Evolutionary conservation across 2,329 filamentous ascomycete genomes (phyloP).

Genomic region (Colletotrichum sp.): DNA sequence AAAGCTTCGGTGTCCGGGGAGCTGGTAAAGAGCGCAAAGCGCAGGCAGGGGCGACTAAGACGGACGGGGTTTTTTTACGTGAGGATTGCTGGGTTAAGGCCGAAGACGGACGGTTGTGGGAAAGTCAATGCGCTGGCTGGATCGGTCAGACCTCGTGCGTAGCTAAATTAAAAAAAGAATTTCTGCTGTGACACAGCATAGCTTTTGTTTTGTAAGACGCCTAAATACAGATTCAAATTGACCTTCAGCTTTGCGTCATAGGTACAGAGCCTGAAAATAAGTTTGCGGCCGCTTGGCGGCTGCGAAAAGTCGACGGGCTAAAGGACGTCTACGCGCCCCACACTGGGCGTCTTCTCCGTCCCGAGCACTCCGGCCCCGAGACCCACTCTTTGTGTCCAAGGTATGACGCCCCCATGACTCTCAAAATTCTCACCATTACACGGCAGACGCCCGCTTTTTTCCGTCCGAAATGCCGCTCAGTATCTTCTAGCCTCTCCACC

Average conservation of each 20-base stretch:
- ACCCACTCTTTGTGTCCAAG: background rate
- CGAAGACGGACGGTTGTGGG: background rate
- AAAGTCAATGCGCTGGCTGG: background rate
- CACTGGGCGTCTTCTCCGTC: background rate
- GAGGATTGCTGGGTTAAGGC: background rate
- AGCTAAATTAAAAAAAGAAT: background rate
- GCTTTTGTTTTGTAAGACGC: background rate
- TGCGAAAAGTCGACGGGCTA: background rate
- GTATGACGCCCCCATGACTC: constrained; percentile 11
- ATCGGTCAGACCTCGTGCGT: background rate
- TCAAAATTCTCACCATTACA: background rate
- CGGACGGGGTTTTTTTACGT: background rate
- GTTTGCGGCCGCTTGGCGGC: background rate
- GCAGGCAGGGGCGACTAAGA: background rate
- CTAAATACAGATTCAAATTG: background rate
- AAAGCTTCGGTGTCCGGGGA: constrained; percentile 2
- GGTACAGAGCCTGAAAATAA: background rate
- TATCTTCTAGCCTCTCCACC: background rate
- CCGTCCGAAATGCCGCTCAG: background rate
- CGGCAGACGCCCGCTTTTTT: background rate
- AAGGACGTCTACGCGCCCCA: background rate
- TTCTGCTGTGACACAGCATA: background rate
- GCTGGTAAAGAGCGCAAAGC: background rate
- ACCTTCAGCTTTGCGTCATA: background rate
- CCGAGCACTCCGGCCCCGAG: constrained; percentile 5